Percentiles rank a stretch among this genome's conserved stretches.
Conservation (phyloP, 768 basidiomycete genomes). For the Exidia glandulosa region DNA sequence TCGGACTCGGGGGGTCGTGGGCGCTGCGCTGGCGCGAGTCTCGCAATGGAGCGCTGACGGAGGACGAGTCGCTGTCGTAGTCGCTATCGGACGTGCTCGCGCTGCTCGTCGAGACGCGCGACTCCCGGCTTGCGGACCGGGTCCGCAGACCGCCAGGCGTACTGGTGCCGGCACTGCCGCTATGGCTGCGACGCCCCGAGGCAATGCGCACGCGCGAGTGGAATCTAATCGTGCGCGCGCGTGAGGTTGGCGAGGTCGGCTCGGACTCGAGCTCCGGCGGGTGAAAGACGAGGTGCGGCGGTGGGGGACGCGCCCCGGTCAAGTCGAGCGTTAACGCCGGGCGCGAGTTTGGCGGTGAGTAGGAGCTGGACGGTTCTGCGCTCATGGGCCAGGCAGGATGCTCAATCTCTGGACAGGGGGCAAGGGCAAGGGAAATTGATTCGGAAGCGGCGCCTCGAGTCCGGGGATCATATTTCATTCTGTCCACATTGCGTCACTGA, state of each 20-base stretch:
- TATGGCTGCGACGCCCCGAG: slow-evolving; percentile 25
- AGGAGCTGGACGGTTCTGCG: too few species aligned
- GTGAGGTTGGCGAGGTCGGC: background rate
- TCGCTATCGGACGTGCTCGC: slow-evolving; percentile 31
- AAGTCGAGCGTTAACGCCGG: background rate
- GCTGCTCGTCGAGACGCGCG: slow-evolving; percentile 5
- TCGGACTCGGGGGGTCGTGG: slow-evolving; percentile 45
- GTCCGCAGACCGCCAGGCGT: slow-evolving; percentile 13
- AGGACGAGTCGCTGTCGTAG: slow-evolving; percentile 42
- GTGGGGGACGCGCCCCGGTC: background rate
- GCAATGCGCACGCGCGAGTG: slow-evolving; percentile 69
- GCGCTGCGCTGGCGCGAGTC: slow-evolving; percentile 30
- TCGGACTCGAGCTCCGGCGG: background rate
- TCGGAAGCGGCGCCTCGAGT: too few species aligned
- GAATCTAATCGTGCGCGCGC: slow-evolving; percentile 41
- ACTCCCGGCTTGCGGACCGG: slow-evolving; percentile 1
- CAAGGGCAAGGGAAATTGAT: too few species aligned
- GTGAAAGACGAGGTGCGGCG: background rate
- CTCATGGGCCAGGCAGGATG: too few species aligned
- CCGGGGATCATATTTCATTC: too few species aligned
- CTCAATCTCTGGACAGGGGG: too few species aligned
- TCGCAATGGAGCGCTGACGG: slow-evolving; percentile 71
- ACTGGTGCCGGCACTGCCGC: slow-evolving; percentile 10
- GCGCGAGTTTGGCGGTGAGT: too few species aligned
- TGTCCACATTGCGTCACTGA: too few species aligned